Conservation (phyloP, 1,139 yeast species). For the Geotrichum carabidarum region DNA sequence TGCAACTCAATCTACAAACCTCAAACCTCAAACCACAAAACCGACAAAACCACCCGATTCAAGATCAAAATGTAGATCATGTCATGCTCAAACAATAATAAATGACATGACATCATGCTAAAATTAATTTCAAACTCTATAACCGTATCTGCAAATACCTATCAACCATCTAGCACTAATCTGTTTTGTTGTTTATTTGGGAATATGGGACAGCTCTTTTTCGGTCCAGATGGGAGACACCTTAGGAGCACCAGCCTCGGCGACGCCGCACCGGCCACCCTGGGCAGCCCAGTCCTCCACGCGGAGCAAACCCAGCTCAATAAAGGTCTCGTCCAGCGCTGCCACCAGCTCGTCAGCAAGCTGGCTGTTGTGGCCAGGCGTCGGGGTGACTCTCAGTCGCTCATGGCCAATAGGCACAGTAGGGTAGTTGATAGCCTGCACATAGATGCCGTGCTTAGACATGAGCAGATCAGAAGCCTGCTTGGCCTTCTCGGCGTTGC, state of each 20-base stretch:
- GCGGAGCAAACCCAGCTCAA: slow-evolving; percentile 67
- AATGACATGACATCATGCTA: too few relatives aligned
- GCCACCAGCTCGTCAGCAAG: slow-evolving; percentile 68
- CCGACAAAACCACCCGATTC: too few relatives aligned
- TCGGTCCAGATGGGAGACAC: slow-evolving; percentile 74
- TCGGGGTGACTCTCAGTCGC: slow-evolving; percentile 92
- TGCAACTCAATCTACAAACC: too few relatives aligned
- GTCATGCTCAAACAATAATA: too few relatives aligned
- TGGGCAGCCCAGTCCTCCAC: slow-evolving; percentile 67
- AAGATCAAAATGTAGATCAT: too few relatives aligned
- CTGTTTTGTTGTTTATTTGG: background rate
- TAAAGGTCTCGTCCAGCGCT: slow-evolving; percentile 78
- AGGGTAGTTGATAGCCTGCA: slow-evolving; percentile 97
- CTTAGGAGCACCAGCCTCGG: slow-evolving; percentile 43
- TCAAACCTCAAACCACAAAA: too few relatives aligned
- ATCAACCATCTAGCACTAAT: too few relatives aligned
- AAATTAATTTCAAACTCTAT: too few relatives aligned
- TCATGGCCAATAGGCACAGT: slow-evolving; percentile 96
- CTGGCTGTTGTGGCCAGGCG: slow-evolving; percentile 87
- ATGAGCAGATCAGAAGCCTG: slow-evolving; percentile 83
- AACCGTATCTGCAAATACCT: too few relatives aligned
- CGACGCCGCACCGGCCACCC: slow-evolving; percentile 92
- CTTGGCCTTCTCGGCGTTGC: slow-evolving; percentile 90
- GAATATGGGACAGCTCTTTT: slow-evolving; percentile 47
- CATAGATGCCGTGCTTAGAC: slow-evolving; percentile 80